Conservation (phyloP, 2,329 filamentous ascomycete genomes). For the Colletotrichum musicola region DNA sequence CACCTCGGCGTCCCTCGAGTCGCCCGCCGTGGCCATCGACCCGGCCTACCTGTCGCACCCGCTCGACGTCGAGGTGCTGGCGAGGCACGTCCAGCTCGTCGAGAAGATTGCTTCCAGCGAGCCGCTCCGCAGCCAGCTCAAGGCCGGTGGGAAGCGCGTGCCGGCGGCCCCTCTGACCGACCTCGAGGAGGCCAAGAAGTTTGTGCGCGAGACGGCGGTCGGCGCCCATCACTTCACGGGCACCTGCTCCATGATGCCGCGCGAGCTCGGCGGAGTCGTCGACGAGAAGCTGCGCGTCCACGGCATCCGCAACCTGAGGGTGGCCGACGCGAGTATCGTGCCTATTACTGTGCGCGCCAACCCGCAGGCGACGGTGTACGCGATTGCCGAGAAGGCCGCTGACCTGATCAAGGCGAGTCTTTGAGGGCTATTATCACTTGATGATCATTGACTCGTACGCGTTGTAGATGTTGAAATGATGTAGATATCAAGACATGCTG, state of each 20-base stretch:
- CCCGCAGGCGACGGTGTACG: slow-evolving; percentile 51
- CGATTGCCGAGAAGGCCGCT: slow-evolving; percentile 48
- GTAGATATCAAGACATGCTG: too few species aligned
- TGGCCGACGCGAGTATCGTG: slow-evolving; percentile 58
- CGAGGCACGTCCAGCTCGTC: slow-evolving; percentile 57
- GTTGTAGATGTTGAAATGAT: too few species aligned
- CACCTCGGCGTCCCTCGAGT: slow-evolving; percentile 50
- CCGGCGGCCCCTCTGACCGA: slow-evolving; percentile 42
- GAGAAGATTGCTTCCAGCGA: slow-evolving; percentile 52
- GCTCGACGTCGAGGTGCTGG: slow-evolving; percentile 68
- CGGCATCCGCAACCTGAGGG: slow-evolving; percentile 57
- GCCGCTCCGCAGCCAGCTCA: slow-evolving; percentile 57
- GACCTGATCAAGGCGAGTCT: slow-evolving; percentile 41
- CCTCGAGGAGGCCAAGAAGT: slow-evolving; percentile 51
- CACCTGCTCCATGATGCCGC: slow-evolving; percentile 65
- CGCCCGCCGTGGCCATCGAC: slow-evolving; percentile 54
- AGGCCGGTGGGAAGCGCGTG: slow-evolving; percentile 48
- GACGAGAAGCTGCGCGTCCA: slow-evolving; percentile 59
- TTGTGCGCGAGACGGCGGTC: slow-evolving; percentile 50
- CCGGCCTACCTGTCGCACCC: slow-evolving; percentile 68
- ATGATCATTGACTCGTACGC: too few species aligned
- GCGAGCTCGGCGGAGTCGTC: slow-evolving; percentile 63
- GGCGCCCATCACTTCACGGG: slow-evolving; percentile 62
- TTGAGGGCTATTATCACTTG: background rate
- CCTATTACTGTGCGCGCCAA: slow-evolving; percentile 48